Evolutionary conservation across 1,284 basidiomycete genomes (phyloP), one percentile per base, ranked within the genome.

Genomic region (Sutorius eximius): DNA sequence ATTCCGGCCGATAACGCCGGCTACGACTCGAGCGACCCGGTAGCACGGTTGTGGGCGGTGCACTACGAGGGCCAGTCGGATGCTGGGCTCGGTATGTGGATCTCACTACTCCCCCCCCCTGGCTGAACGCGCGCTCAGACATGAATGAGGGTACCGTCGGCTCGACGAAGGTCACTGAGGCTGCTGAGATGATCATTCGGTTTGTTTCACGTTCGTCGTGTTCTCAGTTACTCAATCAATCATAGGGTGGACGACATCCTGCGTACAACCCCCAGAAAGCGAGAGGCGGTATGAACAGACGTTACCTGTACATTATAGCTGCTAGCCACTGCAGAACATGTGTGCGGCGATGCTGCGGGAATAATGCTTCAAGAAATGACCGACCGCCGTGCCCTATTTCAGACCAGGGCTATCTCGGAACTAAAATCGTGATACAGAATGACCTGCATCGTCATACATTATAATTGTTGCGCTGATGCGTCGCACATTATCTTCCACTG

Each of bases 1-100:
- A 98, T 98, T 65, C 79, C 99, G 29, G 95, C 96, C 7, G 97
- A 98, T 72, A 99, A 99, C 68, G 97, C 96, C 8, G 97, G 97
- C 0, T 94, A 91, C 71, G 97, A 99, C 72, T 95, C 93, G 24
- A 89, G 89, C n/a, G 97, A 99, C 67, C 81, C 99, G 13, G 95
- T 99, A 12, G 82, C 94, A 48, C 87, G 84, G 67, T 78, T 99
- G 42, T 79, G 97, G 51, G 95, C 95, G 2, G 95, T 95, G 8
- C 97, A 99, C 72, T 96, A 93, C 71, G 93, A 94, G 63, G 95
- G 95, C 5, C 79, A 89, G 60, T 61, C 73, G 2, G 91, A 95
- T 64, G 86, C 93, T 38, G 97, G 96, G 10, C 81, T 98, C 18
- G 87, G 91, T 93, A 69, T 75, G 38, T 55, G 1, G 43, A 38